A percentile compares a stretch with the other conserved stretches of the same genome.
These are phyloP conservation scores for Ophiostoma sp. DNA, from an alignment of 2,329 filamentous ascomycete species.

Conservation along the genomic window DNA sequence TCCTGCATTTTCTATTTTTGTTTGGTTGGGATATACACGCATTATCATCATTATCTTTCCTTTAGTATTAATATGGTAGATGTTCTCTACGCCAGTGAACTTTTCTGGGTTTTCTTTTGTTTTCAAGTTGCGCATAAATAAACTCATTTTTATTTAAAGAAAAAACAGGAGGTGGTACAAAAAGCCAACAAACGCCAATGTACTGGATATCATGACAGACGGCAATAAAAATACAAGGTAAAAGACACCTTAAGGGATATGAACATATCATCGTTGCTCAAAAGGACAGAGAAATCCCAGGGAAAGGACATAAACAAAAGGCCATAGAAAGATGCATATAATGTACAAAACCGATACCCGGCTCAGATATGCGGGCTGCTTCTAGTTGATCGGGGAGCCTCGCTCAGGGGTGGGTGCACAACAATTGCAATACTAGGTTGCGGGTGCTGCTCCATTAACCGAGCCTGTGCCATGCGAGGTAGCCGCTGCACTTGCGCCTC, in stretches of 20 bases:
- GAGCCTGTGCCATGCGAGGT: constrained; percentile 1
- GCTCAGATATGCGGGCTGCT: neutral
- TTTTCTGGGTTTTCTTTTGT: neutral
- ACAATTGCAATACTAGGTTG: neutral
- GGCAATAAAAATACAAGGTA: neutral
- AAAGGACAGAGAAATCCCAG: neutral
- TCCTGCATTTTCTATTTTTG: neutral
- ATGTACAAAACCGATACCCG: neutral
- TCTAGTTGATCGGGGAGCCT: neutral
- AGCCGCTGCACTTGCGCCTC: neutral
- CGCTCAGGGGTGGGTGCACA: neutral
- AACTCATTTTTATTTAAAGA: neutral
- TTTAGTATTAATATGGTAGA: neutral
- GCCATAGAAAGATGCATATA: neutral
- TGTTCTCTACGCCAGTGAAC: neutral
- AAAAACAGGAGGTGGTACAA: neutral
- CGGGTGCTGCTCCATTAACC: neutral
- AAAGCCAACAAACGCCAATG: neutral
- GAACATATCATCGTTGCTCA: neutral
- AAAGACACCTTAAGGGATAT: neutral
- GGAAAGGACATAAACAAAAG: neutral
- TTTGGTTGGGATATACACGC: neutral
- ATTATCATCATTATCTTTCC: neutral
- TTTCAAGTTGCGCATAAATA: neutral
- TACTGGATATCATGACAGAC: neutral